Conservation (phyloP, 768 basidiomycete species). For the Coprinellus aureogranulatus region DNA sequence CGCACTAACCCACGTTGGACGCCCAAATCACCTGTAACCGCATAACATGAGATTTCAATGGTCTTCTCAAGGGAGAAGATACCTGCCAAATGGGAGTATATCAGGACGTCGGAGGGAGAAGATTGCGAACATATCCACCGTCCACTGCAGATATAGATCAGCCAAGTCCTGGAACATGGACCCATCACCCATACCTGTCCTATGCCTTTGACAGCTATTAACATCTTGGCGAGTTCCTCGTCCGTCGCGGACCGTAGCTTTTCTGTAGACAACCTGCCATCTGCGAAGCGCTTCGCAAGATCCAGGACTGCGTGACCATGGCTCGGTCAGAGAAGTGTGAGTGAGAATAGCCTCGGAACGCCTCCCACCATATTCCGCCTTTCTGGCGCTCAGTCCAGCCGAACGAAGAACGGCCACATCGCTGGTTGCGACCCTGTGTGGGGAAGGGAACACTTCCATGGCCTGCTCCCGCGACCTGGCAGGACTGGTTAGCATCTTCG, state of each 20-base stretch:
- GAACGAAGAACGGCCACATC: conserved; percentile 59
- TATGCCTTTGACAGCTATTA: conserved; percentile 77
- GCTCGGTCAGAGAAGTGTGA: neutral
- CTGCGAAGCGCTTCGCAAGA: conserved; percentile 75
- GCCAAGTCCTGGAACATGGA: conserved; percentile 1
- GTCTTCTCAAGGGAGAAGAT: conserved; percentile 1
- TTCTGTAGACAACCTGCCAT: conserved; percentile 73
- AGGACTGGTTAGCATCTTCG: conserved; percentile 5
- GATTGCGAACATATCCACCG: conserved; percentile 93
- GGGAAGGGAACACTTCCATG: conserved; percentile 56
- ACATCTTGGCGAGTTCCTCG: conserved; percentile 70
- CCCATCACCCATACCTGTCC: conserved; percentile 52
- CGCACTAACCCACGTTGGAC: conserved; percentile 72
- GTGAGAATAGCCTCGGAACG: conserved; percentile 1
- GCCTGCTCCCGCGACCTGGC: conserved; percentile 7
- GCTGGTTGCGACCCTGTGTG: conserved; percentile 61
- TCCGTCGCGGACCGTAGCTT: conserved; percentile 71
- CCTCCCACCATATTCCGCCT: conserved; percentile 80
- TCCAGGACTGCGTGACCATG: conserved; percentile 55
- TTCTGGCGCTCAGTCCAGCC: conserved; percentile 80
- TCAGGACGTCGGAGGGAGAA: conserved; percentile 83
- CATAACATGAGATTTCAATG: neutral
- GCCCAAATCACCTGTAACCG: conserved; percentile 68
- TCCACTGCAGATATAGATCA: conserved; percentile 44
- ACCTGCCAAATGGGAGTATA: conserved; percentile 55